Evolutionary conservation across 352 stramenopile genomes (phyloP).

Genomic region (Blastocystis sp.): DNA sequence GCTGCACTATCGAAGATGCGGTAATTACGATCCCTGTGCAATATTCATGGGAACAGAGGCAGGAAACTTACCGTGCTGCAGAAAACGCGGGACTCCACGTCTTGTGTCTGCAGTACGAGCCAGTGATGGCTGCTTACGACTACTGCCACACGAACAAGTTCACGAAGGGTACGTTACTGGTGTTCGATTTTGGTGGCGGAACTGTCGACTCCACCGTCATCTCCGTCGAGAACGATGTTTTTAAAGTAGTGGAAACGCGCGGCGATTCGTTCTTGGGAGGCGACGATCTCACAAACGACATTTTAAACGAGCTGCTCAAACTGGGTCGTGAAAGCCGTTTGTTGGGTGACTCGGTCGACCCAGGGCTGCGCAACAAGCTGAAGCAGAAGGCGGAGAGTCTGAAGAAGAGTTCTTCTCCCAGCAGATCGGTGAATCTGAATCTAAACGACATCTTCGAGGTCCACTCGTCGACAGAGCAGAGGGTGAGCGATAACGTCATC

Average conservation of each 20-base stretch:
- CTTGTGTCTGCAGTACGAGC: background rate
- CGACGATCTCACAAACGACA: conserved; percentile 20
- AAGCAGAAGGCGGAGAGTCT: background rate
- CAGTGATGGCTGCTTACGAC: conserved; percentile 40
- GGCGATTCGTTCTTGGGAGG: background rate
- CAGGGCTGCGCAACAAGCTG: background rate
- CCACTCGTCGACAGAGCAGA: background rate
- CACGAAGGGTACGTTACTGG: background rate
- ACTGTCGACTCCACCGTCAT: conserved; percentile 2
- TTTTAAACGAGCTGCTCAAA: background rate
- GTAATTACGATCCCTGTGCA: conserved; percentile 30
- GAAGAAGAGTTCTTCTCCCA: background rate
- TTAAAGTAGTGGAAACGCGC: background rate
- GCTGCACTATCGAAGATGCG: background rate
- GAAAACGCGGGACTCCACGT: background rate
- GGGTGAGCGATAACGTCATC: background rate
- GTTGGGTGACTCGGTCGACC: background rate
- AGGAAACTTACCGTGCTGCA: conserved; percentile 11
- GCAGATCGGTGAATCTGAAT: background rate
- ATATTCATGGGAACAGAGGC: conserved; percentile 8
- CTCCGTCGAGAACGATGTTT: background rate
- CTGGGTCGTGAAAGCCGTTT: background rate
- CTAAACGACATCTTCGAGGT: background rate
- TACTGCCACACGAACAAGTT: conserved; percentile 4
- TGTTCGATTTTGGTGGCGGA: conserved; percentile 50